phyloP scores from a whole-genome alignment of 441 rosid species.

The Syzygium malaccense region DNA sequence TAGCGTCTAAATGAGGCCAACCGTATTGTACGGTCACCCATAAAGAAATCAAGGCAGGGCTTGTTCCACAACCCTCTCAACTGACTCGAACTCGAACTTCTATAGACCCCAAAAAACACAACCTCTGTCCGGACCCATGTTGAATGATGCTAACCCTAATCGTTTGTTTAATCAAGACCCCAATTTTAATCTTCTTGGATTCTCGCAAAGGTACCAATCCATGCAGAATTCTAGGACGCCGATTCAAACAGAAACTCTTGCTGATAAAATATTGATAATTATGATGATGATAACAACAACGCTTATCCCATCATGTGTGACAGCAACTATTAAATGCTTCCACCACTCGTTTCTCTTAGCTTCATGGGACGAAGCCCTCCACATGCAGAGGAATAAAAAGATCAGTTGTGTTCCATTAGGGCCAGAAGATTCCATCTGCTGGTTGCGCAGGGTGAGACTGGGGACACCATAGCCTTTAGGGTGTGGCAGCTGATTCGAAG shows the following conservation, averaged over 20 bases:
- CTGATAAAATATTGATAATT: not conserved
- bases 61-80: not conserved
- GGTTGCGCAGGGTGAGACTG: not conserved
- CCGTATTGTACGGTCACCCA: not conserved
- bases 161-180: not conserved
- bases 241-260: not conserved
- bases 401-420: not conserved
- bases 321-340: not conserved
- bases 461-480: not conserved
- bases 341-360: not conserved
- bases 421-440: not conserved
- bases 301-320: not conserved
- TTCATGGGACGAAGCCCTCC: not conserved
- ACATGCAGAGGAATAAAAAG: not conserved
- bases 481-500: not conserved
- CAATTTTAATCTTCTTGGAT: constrained; percentile 7
- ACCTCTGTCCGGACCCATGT: constrained; percentile 7
- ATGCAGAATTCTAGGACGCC: constrained; percentile 11
- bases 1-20: not conserved
- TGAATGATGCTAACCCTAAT: not conserved
- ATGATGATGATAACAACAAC: not conserved
- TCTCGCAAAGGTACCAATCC: constrained; percentile 15
- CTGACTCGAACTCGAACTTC: constrained; percentile 7
- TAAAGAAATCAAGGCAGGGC: constrained; percentile 7
- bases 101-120: not conserved